Evolutionary conservation across 176 grass and related monocot genomes (phyloP).

Genomic region (Carex scoparia): DNA sequence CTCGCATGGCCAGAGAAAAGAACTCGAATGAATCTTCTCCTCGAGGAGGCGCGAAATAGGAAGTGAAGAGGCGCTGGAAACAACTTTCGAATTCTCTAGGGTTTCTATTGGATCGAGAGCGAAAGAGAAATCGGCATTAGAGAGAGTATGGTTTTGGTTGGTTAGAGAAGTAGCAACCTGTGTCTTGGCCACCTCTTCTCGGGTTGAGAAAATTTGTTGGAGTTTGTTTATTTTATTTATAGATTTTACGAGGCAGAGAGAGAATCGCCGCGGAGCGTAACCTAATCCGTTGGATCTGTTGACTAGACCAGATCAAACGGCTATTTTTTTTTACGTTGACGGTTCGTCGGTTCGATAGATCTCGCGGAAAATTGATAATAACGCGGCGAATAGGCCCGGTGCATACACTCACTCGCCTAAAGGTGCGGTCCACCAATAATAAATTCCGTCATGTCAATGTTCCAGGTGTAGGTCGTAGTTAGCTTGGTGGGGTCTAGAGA

Average conservation of each 20-base stretch:
- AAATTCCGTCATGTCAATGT: neutral
- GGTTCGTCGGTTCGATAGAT: neutral
- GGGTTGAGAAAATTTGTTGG: neutral
- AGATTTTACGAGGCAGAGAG: constrained; percentile 8
- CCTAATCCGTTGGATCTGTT: constrained; percentile 9
- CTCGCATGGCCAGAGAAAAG: constrained; percentile 25
- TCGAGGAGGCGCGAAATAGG: neutral
- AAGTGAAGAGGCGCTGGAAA: neutral
- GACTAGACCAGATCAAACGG: constrained; percentile 2
- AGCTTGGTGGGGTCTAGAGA: neutral
- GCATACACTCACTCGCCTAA: neutral
- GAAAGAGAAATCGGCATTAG: constrained; percentile 25
- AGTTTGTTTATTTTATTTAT: constrained; percentile 13
- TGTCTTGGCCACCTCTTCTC: neutral
- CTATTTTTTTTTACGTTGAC: neutral
- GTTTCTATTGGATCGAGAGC: neutral
- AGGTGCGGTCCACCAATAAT: neutral
- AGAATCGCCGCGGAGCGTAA: neutral
- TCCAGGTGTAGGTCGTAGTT: neutral
- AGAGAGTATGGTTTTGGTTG: neutral
- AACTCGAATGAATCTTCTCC: neutral
- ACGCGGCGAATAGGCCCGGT: neutral
- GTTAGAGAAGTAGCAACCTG: neutral
- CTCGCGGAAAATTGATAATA: neutral
- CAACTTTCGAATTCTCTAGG: neutral